Evolutionary conservation across 2,329 filamentous ascomycete genomes (phyloP).

Genomic region (Hymenoscyphus repandus): DNA sequence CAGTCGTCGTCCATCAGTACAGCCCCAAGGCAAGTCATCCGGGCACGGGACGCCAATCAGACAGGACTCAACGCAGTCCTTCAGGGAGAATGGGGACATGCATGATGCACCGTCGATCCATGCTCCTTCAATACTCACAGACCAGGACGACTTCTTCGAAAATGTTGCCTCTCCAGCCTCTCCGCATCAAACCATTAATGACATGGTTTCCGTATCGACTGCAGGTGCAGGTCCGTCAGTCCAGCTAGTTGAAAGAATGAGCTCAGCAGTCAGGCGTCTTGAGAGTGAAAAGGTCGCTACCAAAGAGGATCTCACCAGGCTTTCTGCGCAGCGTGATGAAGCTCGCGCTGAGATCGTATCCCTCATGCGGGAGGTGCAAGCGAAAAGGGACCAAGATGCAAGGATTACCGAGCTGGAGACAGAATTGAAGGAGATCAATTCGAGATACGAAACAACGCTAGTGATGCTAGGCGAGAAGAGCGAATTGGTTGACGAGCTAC

Average conservation of each 20-base stretch:
- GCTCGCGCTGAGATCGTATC: constrained; percentile 85
- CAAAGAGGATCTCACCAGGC: constrained; percentile 76
- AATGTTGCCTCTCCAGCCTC: constrained; percentile 52
- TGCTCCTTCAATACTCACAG: constrained; percentile 15
- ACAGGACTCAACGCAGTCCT: constrained; percentile 28
- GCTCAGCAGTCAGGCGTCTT: constrained; percentile 80
- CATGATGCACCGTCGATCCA: constrained; percentile 23
- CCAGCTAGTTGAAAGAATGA: constrained; percentile 94
- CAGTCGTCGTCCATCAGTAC: constrained; percentile 23
- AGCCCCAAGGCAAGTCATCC: constrained; percentile 22
- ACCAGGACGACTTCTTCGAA: constrained; percentile 43
- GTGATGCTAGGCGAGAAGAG: constrained; percentile 97
- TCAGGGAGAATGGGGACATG: constrained; percentile 22
- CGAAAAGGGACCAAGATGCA: constrained; percentile 53
- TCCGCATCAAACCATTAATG: constrained; percentile 67
- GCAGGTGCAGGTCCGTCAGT: constrained; percentile 87
- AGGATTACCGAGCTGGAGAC: constrained; percentile 61
- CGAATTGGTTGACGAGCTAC: constrained; percentile 86
- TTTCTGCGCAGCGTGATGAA: constrained; percentile 84
- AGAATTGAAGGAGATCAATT: constrained; percentile 63
- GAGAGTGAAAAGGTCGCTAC: constrained; percentile 87
- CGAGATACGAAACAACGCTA: constrained; percentile 82
- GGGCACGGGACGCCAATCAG: constrained; percentile 27
- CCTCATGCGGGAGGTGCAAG: constrained; percentile 82
- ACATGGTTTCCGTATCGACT: constrained; percentile 85